phyloP scores from a whole-genome alignment of 768 basidiomycete species.

The Kwoniella europaea region DNA sequence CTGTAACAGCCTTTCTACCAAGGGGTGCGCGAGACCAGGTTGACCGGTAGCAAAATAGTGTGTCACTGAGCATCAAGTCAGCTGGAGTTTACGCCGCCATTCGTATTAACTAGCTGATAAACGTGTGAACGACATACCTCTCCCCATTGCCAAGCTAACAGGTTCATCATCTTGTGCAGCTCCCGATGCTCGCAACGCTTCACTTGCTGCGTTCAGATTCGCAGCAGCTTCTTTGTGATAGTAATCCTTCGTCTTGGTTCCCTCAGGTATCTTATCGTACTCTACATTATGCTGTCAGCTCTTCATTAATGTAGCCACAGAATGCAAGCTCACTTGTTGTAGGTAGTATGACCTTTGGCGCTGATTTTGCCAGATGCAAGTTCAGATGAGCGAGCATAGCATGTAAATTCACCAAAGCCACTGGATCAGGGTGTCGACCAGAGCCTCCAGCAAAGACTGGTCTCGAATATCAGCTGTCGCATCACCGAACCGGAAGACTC shows the following conservation, averaged over 20 bases:
- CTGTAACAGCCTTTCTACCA: constrained; percentile 78
- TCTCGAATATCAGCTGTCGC: constrained; percentile 6
- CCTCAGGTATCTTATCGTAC: constrained; percentile 46
- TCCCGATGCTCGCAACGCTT: constrained; percentile 64
- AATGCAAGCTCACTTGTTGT: constrained; percentile 70
- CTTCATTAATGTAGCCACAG: background rate
- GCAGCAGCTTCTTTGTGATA: constrained; percentile 63
- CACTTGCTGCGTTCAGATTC: constrained; percentile 61
- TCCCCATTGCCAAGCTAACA: constrained; percentile 41
- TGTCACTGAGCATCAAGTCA: constrained; percentile 65
- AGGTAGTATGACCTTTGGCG: constrained; percentile 76
- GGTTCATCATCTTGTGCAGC: constrained; percentile 66
- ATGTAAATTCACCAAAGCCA: constrained; percentile 70
- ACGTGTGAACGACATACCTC: constrained; percentile 27
- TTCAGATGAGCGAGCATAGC: constrained; percentile 84
- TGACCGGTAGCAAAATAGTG: constrained; percentile 78
- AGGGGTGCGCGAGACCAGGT: constrained; percentile 78
- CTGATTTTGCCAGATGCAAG: constrained; percentile 75
- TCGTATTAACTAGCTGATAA: background rate
- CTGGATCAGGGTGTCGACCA: constrained; percentile 59
- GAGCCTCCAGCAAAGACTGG: constrained; percentile 55
- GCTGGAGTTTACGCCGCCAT: background rate
- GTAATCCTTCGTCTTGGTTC: constrained; percentile 40
- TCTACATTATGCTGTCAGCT: constrained; percentile 35
- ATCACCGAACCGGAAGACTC: background rate